Conservation (phyloP, 169 alveolate species). For the Besnoitia besnoiti region DNA sequence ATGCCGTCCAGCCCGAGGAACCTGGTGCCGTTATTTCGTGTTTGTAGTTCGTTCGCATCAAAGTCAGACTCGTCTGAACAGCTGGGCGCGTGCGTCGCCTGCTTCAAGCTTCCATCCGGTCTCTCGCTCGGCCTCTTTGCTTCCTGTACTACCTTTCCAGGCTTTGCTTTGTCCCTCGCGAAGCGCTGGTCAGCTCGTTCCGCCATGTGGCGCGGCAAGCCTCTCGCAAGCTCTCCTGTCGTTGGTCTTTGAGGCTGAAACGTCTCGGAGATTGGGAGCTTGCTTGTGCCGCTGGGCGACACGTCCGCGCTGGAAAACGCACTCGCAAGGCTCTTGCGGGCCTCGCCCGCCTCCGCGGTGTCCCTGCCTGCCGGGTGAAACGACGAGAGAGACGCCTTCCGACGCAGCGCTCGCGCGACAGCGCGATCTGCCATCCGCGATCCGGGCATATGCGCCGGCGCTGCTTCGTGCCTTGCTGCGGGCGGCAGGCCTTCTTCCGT, state of each 20-base stretch:
- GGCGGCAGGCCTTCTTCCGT: neutral
- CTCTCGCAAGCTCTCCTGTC: neutral
- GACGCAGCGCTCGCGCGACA: neutral
- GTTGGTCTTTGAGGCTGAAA: neutral
- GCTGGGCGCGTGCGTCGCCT: no score
- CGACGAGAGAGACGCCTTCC: neutral
- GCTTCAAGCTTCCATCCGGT: no score
- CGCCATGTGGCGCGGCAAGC: constrained; percentile 23
- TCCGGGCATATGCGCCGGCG: neutral
- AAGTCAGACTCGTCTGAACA: no score
- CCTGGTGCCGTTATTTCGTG: no score
- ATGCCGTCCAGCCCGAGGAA: no score
- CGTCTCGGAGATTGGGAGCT: neutral
- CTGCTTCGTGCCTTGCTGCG: neutral
- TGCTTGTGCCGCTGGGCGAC: neutral
- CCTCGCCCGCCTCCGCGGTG: neutral
- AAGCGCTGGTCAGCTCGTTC: constrained; percentile 15
- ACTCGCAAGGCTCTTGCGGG: neutral
- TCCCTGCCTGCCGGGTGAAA: neutral
- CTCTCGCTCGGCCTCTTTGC: neutral
- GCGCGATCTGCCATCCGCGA: constrained; percentile 2
- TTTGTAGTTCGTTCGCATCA: no score
- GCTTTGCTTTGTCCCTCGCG: constrained; percentile 15
- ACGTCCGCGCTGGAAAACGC: neutral
- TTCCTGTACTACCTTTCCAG: neutral